Percentiles rank a stretch among this genome's conserved stretches.
phyloP scores from a whole-genome alignment of 176 grass and related monocot genomes.

The Ensete glaucum region DNA sequence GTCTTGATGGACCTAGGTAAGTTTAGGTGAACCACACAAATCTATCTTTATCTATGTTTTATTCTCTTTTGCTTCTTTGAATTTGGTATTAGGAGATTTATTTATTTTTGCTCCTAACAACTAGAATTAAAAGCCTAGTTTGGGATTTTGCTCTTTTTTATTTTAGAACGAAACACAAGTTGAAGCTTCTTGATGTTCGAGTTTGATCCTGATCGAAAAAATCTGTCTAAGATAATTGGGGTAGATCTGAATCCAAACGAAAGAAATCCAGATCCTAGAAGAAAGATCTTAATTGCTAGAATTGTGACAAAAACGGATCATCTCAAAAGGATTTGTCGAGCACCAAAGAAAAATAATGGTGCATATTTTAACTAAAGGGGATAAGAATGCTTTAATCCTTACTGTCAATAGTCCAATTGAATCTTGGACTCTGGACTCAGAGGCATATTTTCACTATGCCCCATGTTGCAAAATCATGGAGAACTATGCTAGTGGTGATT shows the following conservation, averaged over 20 bases:
- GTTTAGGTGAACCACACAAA: too few species aligned
- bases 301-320: slow-evolving; percentile 1
- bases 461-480: not conserved
- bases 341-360: not conserved
- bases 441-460: slow-evolving; percentile 5
- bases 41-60: too few species aligned
- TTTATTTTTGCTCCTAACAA: too few species aligned
- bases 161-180: too few species aligned
- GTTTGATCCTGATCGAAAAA: too few species aligned
- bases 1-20: too few species aligned
- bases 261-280: not conserved
- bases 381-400: not conserved
- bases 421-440: slow-evolving; percentile 1
- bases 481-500: not conserved
- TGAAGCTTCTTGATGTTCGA: too few species aligned
- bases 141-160: too few species aligned
- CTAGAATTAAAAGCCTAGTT: too few species aligned
- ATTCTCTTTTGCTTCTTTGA: too few species aligned
- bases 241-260: not conserved
- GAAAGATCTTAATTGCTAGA: not conserved
- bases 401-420: not conserved
- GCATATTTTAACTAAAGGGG: not conserved
- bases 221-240: too few species aligned
- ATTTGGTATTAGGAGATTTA: too few species aligned
- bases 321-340: not conserved